Percentiles rank a stretch among this genome's conserved stretches.
Evolutionary conservation across 306 rosid genomes (phyloP).

Genomic region (Acmispon strigosus): DNA sequence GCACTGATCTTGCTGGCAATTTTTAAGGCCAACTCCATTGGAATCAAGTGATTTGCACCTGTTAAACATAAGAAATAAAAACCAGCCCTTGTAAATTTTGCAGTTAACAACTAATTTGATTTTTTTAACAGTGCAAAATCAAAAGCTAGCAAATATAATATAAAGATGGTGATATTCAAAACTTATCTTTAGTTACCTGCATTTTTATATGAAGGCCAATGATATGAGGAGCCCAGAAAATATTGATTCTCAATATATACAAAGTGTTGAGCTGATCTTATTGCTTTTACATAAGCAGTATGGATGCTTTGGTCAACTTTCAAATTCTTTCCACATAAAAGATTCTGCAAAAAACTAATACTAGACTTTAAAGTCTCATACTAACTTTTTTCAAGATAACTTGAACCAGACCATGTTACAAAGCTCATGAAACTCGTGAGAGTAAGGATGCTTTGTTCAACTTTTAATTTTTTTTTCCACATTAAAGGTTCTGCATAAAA

Average conservation of each 20-base stretch:
- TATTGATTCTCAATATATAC: slow-evolving; percentile 61
- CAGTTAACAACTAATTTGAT: background rate
- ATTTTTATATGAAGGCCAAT: slow-evolving; percentile 65
- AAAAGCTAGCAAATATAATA: background rate
- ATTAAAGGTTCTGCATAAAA: too few species aligned
- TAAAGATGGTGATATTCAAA: background rate
- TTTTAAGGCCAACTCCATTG: slow-evolving; percentile 69
- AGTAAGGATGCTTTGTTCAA: too few species aligned
- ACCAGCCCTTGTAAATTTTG: background rate
- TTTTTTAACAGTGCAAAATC: background rate
- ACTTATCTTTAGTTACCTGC: slow-evolving; percentile 40
- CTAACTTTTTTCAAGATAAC: background rate
- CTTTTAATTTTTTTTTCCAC: too few species aligned
- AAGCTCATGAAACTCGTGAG: background rate
- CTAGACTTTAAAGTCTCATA: background rate
- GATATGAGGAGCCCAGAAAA: slow-evolving; percentile 67
- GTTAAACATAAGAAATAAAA: background rate
- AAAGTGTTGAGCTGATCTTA: slow-evolving; percentile 66
- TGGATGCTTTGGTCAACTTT: slow-evolving; percentile 75
- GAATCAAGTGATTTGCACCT: slow-evolving; percentile 70
- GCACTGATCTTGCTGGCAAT: slow-evolving; percentile 49
- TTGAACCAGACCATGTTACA: background rate
- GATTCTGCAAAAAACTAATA: slow-evolving; percentile 44
- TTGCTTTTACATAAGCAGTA: slow-evolving; percentile 55
- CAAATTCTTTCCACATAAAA: slow-evolving; percentile 59